Conservation (phyloP, 768 basidiomycete species). For the Daedalea quercina region DNA sequence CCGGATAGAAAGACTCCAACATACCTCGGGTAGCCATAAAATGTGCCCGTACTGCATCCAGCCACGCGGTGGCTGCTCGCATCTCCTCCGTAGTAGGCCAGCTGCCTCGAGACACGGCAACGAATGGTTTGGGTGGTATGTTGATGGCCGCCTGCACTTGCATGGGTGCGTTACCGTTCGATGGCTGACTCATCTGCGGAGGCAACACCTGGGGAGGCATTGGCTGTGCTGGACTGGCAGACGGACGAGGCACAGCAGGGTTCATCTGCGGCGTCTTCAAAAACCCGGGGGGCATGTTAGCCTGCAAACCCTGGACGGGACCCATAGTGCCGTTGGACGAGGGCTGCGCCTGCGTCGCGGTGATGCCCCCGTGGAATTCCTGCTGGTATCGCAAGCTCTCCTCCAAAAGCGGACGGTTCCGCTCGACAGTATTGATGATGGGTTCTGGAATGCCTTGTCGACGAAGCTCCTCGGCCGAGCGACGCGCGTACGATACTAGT, state of each 20-base stretch:
- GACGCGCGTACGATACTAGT: constrained; percentile 42
- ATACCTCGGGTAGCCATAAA: no score
- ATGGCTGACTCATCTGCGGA: background rate
- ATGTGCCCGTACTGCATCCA: background rate
- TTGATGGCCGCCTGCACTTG: background rate
- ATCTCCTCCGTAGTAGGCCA: background rate
- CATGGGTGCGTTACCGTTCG: background rate
- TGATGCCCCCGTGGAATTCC: constrained; percentile 4
- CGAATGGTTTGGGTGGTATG: background rate
- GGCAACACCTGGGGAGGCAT: background rate
- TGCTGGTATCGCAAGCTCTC: constrained; percentile 12
- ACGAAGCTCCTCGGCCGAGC: constrained; percentile 45
- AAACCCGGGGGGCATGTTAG: background rate
- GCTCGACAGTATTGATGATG: constrained; percentile 52
- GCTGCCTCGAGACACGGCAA: background rate
- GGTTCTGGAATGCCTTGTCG: constrained; percentile 40
- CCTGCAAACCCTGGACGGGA: background rate
- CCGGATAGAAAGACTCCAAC: no score
- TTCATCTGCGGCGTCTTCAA: background rate
- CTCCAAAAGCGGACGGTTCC: constrained; percentile 33
- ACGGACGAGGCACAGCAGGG: no score
- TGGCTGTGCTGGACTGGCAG: background rate
- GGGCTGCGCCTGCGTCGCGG: background rate
- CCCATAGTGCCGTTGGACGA: background rate
- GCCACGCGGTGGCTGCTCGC: background rate